Evolutionary conservation across 345 rosid genomes (phyloP), one percentile per base, ranked within the genome.

Genomic region (Pelargonium nanum): DNA sequence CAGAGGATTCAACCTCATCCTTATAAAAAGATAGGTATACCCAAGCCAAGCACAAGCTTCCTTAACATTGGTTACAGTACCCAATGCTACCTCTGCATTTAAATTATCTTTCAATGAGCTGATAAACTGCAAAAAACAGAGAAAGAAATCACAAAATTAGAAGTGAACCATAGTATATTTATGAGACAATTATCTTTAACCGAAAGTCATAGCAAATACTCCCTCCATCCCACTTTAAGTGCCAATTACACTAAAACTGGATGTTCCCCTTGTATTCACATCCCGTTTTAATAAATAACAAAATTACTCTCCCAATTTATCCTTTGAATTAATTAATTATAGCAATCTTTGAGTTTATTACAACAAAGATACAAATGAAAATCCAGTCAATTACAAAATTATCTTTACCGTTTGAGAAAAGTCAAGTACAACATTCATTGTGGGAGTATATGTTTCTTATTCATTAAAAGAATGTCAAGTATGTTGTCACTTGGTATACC

Each of bases 31-130:
- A 81, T 92, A 92, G 40, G 98, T 89, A 78, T 92, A 92, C 45
- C 98, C 92, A 75, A 92, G 95, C 98, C 98, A 92, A 22, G 91
- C 83, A 65, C 98, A 89, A 59, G 98, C 98, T 83, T 92, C 98
- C 84, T 89, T 88, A 54, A 92, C 96, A 78, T 92, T 92, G 45
- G 98, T 89, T 63, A 92, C 96, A 44, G 98, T 92, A 68, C 98
- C 98, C 85, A 92, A 76, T 24, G 85, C 98, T 65, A 92, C 98
- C 80, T 92, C 98, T 4, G 98, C 98, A 61, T 92, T 92, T 65
- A 92, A 72, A 69, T 92, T 92, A 65, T 92, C 96, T 74, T 89
- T 92, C 77, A 89, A 72, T 57, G 98, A 92, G 68, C 87, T 81
- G 67, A 92, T 85, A 80, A 92, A 92, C 98, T 92, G 89, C 62